Percentiles rank a stretch among this genome's conserved stretches.
phyloP scores from a whole-genome alignment of 116 monocot genomes.

The Trichopus zeylanicus region DNA sequence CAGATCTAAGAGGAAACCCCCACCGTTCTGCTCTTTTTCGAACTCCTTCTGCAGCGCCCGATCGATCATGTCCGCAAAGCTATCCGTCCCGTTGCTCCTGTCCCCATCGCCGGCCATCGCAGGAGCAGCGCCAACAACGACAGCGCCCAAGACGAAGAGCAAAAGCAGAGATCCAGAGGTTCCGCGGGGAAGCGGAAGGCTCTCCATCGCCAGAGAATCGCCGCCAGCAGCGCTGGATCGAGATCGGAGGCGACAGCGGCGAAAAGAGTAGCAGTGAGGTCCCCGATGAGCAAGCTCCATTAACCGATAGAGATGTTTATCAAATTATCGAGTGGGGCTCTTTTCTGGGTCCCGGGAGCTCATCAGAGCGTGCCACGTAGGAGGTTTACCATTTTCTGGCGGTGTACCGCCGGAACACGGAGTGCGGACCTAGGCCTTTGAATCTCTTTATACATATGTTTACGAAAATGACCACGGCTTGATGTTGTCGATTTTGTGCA shows the following conservation, averaged over 20 bases:
- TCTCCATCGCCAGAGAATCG: constrained; percentile 2
- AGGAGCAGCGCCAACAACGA: background rate
- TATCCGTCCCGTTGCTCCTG: constrained; percentile 38
- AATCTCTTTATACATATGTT: too few relatives aligned
- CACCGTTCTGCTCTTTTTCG: constrained; percentile 80
- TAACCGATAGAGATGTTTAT: too few relatives aligned
- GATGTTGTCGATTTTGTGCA: too few relatives aligned
- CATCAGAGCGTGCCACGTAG: background rate
- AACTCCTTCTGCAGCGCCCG: constrained; percentile 97
- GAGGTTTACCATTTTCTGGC: background rate
- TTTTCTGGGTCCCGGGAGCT: background rate
- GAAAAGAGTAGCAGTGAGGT: background rate
- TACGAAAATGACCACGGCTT: too few relatives aligned
- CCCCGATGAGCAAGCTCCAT: too few relatives aligned
- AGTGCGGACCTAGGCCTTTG: too few relatives aligned
- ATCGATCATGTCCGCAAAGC: constrained; percentile 93
- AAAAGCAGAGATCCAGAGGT: constrained; percentile 20
- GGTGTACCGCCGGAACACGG: too few relatives aligned
- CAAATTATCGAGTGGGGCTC: too few relatives aligned
- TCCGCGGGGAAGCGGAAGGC: background rate
- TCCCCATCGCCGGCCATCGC: constrained; percentile 3
- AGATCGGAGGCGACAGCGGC: background rate
- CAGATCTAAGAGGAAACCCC: constrained; percentile 30
- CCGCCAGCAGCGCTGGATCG: background rate
- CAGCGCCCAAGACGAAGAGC: constrained; percentile 12